Percentiles rank a stretch among this genome's conserved stretches.
Evolutionary conservation across 345 rosid species (phyloP).

Genomic region (sweet orange (Citrus sinensis)): DNA sequence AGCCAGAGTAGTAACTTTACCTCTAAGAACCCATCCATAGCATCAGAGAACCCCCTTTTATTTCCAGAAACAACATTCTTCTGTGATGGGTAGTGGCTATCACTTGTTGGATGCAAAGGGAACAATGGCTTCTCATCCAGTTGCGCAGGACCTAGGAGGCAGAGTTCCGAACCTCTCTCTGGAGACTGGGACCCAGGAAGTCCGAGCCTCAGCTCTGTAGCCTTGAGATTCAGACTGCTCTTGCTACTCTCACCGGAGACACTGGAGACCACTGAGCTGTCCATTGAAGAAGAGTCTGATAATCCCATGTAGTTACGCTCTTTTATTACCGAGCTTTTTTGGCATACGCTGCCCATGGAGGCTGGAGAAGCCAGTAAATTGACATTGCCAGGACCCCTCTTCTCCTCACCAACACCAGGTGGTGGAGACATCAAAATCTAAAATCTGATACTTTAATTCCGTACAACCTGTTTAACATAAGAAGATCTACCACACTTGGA

Average conservation of each 20-base stretch:
- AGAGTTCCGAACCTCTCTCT: slow-evolving; percentile 37
- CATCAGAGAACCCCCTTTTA: slow-evolving; percentile 71
- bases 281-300: slow-evolving; percentile 46
- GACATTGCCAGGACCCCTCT: slow-evolving; percentile 41
- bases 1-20: slow-evolving; percentile 23
- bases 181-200: slow-evolving; percentile 76
- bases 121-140: slow-evolving; percentile 60
- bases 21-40: slow-evolving; percentile 54
- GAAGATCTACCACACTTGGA: background rate
- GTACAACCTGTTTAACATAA: slow-evolving; percentile 17
- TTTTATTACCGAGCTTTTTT: slow-evolving; percentile 31
- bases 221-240: slow-evolving; percentile 49
- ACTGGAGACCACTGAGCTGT: slow-evolving; percentile 32
- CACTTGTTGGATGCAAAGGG: slow-evolving; percentile 53
- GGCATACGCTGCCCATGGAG: slow-evolving; percentile 39
- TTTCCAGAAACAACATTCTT: slow-evolving; percentile 50
- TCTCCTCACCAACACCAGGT: slow-evolving; percentile 44
- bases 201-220: slow-evolving; percentile 68
- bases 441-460: slow-evolving; percentile 5
- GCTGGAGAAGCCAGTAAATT: slow-evolving; percentile 40
- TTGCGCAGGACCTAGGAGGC: slow-evolving; percentile 23
- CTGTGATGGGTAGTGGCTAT: slow-evolving; percentile 35
- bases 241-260: slow-evolving; percentile 22
- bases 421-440: slow-evolving; percentile 50
- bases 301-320: slow-evolving; percentile 60